Conservation (phyloP, 768 basidiomycete species). For the Tylopilus cervinicoccineus region DNA sequence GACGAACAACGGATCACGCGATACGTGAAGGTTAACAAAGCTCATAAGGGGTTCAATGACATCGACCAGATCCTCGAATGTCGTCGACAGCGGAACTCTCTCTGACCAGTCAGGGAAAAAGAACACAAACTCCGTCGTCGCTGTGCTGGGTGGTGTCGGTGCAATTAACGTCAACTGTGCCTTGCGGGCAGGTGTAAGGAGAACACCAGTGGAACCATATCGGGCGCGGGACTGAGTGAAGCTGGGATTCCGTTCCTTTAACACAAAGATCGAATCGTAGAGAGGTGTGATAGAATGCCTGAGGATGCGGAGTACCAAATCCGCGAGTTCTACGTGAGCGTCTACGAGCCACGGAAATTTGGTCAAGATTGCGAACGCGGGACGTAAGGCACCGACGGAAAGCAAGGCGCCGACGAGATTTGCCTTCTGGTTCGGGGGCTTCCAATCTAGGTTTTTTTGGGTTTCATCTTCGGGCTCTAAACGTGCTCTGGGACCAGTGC, state of each 20-base stretch:
- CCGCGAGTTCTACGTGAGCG: conserved; percentile 78
- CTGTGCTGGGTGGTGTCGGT: conserved; percentile 78
- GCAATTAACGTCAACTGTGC: conserved; percentile 68
- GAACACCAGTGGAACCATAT: conserved; percentile 55
- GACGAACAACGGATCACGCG: conserved; percentile 72
- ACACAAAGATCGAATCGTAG: conserved; percentile 48
- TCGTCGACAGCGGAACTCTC: conserved; percentile 60
- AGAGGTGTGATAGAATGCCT: conserved; percentile 65
- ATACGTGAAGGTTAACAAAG: conserved; percentile 78
- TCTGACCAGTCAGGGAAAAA: conserved; percentile 87
- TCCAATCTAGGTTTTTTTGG: conserved; percentile 35
- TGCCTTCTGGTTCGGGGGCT: conserved; percentile 71
- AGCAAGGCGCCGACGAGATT: conserved; percentile 78
- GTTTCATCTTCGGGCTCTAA: conserved; percentile 36
- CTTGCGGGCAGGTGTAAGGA: conserved; percentile 53
- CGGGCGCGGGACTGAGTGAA: conserved; percentile 62
- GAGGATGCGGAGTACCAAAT: conserved; percentile 76
- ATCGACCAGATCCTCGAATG: conserved; percentile 64
- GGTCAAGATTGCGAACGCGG: conserved; percentile 73
- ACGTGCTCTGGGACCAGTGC: conserved; percentile 38
- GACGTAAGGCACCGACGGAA: conserved; percentile 76
- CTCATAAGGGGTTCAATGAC: conserved; percentile 77
- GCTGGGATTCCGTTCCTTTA: conserved; percentile 58
- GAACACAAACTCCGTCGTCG: conserved; percentile 74
- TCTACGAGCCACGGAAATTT: conserved; percentile 85